A percentile compares a stretch with the other conserved stretches of the same genome.
Conservation (phyloP, 2,329 filamentous ascomycete genomes). For the Fusarium austroafricanum region DNA sequence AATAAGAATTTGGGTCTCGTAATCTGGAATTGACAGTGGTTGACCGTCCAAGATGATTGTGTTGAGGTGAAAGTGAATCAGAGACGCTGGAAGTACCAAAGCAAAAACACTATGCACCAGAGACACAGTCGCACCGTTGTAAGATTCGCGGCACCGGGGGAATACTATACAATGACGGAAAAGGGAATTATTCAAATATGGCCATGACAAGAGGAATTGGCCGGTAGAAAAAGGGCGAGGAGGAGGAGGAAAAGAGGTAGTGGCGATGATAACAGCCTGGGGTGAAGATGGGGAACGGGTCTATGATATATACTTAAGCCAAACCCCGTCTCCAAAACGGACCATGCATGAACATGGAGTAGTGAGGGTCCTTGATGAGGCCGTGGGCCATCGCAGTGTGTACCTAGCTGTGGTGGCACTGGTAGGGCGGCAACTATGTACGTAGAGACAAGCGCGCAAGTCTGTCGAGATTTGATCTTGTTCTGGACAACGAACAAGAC, state of each 20-base stretch:
- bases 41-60: constrained; percentile 36
- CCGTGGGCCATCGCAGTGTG: constrained; percentile 39
- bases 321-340: constrained; percentile 44
- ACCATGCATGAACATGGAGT: constrained; percentile 55
- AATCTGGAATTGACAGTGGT: constrained; percentile 40
- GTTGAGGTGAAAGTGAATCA: constrained; percentile 40
- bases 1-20: constrained; percentile 28
- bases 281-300: constrained; percentile 54
- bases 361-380: constrained; percentile 50
- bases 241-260: constrained; percentile 45
- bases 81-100: constrained; percentile 44
- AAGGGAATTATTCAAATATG: constrained; percentile 45
- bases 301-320: constrained; percentile 60
- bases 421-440: constrained; percentile 44
- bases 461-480: constrained; percentile 48
- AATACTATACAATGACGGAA: constrained; percentile 46
- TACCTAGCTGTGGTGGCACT: constrained; percentile 44
- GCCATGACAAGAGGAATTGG: constrained; percentile 45
- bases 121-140: constrained; percentile 40
- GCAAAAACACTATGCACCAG: constrained; percentile 45
- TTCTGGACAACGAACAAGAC: constrained; percentile 46
- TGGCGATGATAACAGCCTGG: constrained; percentile 43
- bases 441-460: constrained; percentile 46
- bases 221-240: constrained; percentile 39
- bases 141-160: constrained; percentile 35